A percentile compares a stretch with the other conserved stretches of the same genome.
Evolutionary conservation across 78 protist genomes (phyloP).

Genomic region (Chrysochromulina parva): DNA sequence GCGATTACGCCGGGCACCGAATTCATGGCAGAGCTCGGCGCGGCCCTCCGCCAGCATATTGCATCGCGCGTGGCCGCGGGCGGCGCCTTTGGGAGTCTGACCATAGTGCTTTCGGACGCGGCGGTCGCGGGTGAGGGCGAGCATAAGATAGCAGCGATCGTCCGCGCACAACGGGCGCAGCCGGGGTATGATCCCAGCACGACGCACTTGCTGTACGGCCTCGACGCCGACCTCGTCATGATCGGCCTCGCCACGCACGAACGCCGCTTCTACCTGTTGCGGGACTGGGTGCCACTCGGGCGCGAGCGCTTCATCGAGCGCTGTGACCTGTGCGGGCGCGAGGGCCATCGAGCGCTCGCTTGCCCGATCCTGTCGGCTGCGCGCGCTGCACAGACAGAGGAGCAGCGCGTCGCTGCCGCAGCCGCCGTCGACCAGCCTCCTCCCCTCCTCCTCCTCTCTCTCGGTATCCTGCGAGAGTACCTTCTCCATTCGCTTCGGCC

Average conservation of each 20-base stretch:
- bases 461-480: slow-evolving; percentile 66
- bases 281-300: slow-evolving; percentile 74
- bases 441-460: slow-evolving; percentile 41
- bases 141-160: slow-evolving; percentile 77
- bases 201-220: slow-evolving; percentile 79
- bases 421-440: no score
- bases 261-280: slow-evolving; percentile 88
- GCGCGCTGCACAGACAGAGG: no score
- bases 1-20: slow-evolving; percentile 98
- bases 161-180: slow-evolving; percentile 79
- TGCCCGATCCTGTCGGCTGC: not conserved
- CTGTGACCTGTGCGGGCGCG: not conserved
- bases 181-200: slow-evolving; percentile 83
- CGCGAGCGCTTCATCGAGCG: not conserved
- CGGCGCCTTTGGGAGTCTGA: slow-evolving; percentile 58
- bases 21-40: slow-evolving; percentile 82
- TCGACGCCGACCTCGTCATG: slow-evolving; percentile 99
- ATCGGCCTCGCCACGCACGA: slow-evolving; percentile 98
- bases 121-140: slow-evolving; percentile 18
- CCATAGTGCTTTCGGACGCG: not conserved
- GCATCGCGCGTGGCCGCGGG: slow-evolving; percentile 29
- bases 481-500: slow-evolving; percentile 41
- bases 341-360: not conserved
- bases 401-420: no score
- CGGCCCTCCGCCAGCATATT: not conserved